phyloP scores from a whole-genome alignment of 805 yeast genomes.

The Myxozyma vanderwaltii region DNA sequence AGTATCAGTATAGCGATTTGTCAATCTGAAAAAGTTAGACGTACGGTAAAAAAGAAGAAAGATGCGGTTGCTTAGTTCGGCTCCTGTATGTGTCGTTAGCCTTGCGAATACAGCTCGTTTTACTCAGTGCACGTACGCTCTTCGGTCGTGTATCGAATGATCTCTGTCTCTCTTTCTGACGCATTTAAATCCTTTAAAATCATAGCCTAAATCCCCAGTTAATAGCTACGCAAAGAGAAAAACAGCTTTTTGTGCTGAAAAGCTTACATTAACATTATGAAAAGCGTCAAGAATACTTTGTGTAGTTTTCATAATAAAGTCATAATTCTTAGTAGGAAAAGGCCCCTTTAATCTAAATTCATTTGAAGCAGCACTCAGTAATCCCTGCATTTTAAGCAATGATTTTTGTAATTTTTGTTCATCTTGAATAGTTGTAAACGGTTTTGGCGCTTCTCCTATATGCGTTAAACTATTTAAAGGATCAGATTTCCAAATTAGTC shows the following conservation, averaged over 20 bases:
- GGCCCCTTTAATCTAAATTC: constrained; percentile 75
- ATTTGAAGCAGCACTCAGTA: constrained; percentile 43
- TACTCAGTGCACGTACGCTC: constrained; percentile 18
- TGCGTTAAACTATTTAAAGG: constrained; percentile 50
- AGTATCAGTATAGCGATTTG: too few species aligned
- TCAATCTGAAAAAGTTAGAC: neutral
- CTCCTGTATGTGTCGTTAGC: neutral
- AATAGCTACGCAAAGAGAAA: neutral
- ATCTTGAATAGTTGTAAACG: constrained; percentile 21
- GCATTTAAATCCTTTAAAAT: constrained; percentile 63
- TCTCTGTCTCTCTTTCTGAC: constrained; percentile 55
- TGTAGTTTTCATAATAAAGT: constrained; percentile 55
- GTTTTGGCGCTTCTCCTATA: constrained; percentile 13
- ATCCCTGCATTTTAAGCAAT: constrained; percentile 34
- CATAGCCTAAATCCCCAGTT: constrained; percentile 44
- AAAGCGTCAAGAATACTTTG: constrained; percentile 70
- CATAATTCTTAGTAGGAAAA: constrained; percentile 60
- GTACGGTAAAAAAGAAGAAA: constrained; percentile 67
- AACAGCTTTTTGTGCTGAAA: constrained; percentile 38
- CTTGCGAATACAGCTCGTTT: neutral
- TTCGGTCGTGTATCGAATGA: constrained; percentile 55
- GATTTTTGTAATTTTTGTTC: constrained; percentile 24
- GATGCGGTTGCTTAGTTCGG: constrained; percentile 56
- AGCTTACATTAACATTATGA: constrained; percentile 71
- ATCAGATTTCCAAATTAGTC: constrained; percentile 78